A percentile compares a stretch with the other conserved stretches of the same genome.
Evolutionary conservation across 2,329 filamentous ascomycete genomes (phyloP).

Genomic region (Rasamsonia emersonii): DNA sequence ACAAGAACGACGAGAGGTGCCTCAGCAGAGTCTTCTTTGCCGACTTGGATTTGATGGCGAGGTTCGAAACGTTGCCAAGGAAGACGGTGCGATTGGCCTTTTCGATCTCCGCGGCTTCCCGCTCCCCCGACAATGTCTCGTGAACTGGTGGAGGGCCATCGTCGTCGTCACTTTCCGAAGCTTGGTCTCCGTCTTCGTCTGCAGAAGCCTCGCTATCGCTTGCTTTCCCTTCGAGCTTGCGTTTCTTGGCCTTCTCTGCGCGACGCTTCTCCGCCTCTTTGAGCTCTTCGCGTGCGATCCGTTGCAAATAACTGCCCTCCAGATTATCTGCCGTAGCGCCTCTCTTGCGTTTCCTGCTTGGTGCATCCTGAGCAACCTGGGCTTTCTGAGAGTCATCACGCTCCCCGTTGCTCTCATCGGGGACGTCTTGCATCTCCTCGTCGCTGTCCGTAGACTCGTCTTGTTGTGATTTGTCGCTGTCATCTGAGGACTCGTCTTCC

Average conservation of each 20-base stretch:
- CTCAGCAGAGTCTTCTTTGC: slow-evolving; percentile 68
- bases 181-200: slow-evolving; percentile 21
- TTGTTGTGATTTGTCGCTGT: slow-evolving; percentile 17
- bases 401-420: slow-evolving; percentile 40
- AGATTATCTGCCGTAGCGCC: slow-evolving; percentile 40
- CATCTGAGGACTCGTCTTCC: slow-evolving; percentile 24
- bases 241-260: slow-evolving; percentile 29
- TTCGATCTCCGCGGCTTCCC: slow-evolving; percentile 54
- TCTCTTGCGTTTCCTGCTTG: slow-evolving; percentile 46
- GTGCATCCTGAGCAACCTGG: slow-evolving; percentile 12
- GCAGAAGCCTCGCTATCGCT: slow-evolving; percentile 45
- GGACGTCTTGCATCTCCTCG: slow-evolving; percentile 34
- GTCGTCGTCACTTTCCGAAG: slow-evolving; percentile 22
- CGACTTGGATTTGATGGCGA: slow-evolving; percentile 72
- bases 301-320: slow-evolving; percentile 37
- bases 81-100: slow-evolving; percentile 89
- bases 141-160: slow-evolving; percentile 25
- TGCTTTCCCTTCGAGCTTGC: slow-evolving; percentile 33
- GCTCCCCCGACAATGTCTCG: slow-evolving; percentile 28
- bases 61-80: slow-evolving; percentile 77
- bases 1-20: slow-evolving; percentile 70
- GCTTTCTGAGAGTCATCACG: slow-evolving; percentile 34
- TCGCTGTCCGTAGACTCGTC: slow-evolving; percentile 23
- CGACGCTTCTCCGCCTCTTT: slow-evolving; percentile 24
- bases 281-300: slow-evolving; percentile 34